Conservation (phyloP, 2,329 filamentous ascomycete species). For the Bertia moriformis region DNA sequence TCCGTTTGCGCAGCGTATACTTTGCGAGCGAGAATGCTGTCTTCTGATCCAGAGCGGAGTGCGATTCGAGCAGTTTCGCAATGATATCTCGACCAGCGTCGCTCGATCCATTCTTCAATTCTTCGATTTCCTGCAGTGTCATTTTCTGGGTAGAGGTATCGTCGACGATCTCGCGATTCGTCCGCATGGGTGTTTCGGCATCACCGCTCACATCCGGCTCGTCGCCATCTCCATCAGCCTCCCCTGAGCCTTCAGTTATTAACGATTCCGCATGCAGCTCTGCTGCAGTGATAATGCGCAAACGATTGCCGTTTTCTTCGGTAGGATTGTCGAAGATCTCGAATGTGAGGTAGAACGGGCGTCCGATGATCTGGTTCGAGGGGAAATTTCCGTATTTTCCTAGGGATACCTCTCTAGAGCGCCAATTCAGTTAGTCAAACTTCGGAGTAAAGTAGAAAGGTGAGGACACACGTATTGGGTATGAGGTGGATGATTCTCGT, state of each 20-base stretch:
- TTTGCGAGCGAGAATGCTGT: conserved; percentile 1
- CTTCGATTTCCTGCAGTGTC: neutral
- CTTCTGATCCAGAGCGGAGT: neutral
- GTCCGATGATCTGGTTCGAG: neutral
- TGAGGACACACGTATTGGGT: neutral
- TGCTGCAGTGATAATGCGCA: neutral
- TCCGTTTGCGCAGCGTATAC: neutral
- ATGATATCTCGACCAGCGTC: neutral
- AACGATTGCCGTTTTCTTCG: neutral
- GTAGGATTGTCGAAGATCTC: neutral
- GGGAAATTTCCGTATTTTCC: neutral
- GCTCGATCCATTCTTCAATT: neutral
- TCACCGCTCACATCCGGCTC: neutral
- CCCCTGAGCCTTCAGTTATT: neutral
- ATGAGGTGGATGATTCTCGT: neutral
- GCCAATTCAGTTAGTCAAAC: too few species aligned
- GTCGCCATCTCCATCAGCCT: too few species aligned
- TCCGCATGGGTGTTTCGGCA: neutral
- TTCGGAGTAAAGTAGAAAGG: too few species aligned
- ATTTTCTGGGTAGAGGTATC: neutral
- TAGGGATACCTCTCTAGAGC: neutral
- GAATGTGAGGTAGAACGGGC: neutral
- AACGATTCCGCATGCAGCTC: conserved; percentile 1
- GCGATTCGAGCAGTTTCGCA: neutral
- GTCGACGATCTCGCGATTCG: neutral